Evolutionary conservation across 2,329 filamentous ascomycete species (phyloP).

Genomic region (Blumeriella jaapii): DNA sequence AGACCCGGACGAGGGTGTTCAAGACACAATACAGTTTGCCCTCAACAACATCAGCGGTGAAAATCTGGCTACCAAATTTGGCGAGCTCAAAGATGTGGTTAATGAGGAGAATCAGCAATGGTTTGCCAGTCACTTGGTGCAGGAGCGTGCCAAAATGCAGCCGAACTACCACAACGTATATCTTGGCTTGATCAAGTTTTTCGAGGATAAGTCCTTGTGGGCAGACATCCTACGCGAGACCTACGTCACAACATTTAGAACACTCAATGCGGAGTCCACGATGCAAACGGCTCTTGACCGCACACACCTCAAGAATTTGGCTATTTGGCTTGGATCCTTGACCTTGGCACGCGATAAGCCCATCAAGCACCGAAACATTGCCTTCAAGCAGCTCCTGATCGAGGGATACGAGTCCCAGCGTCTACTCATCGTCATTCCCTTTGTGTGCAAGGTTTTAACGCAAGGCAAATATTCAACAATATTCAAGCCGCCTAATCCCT

Average conservation of each 20-base stretch:
- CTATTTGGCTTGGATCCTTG: conserved; percentile 83
- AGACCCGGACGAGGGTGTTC: conserved; percentile 72
- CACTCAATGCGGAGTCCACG: conserved; percentile 84
- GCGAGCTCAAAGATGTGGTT: conserved; percentile 67
- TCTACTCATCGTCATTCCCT: conserved; percentile 85
- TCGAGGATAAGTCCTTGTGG: conserved; percentile 71
- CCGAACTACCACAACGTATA: conserved; percentile 95
- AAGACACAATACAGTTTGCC: conserved; percentile 90
- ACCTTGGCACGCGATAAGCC: conserved; percentile 91
- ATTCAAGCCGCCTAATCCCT: conserved; percentile 91
- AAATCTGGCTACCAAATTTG: conserved; percentile 75
- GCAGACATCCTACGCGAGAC: conserved; percentile 87
- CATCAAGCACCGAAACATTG: conserved; percentile 92
- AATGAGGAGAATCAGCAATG: conserved; percentile 80
- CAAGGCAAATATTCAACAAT: conserved; percentile 78
- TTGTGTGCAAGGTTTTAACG: conserved; percentile 89
- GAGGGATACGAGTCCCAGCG: conserved; percentile 91
- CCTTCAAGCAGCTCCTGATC: conserved; percentile 88
- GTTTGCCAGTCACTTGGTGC: conserved; percentile 92
- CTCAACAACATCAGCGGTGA: conserved; percentile 92
- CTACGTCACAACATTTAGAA: conserved; percentile 70
- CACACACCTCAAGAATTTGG: conserved; percentile 83
- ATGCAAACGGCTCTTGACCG: conserved; percentile 77
- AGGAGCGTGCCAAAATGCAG: conserved; percentile 92
- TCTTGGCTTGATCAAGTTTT: conserved; percentile 73